Percentiles rank a stretch among this genome's conserved stretches.
These are phyloP conservation scores for Floccularia luteovirens DNA, from an alignment of 768 basidiomycete species.

Conservation along the genomic window DNA sequence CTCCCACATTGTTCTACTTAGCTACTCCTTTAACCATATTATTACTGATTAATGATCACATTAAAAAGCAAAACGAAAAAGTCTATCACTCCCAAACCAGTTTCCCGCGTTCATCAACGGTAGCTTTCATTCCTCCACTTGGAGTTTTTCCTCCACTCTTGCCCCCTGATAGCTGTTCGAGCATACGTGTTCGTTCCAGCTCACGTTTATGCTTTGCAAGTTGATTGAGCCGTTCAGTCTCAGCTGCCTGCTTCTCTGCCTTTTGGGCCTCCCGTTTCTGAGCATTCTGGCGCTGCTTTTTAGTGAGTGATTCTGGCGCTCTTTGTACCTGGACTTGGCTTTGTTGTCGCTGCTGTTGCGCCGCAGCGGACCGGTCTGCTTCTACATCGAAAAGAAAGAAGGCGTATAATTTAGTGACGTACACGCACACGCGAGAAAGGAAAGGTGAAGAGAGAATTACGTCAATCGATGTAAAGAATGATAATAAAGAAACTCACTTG, in stretches of 20 bases:
- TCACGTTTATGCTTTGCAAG: conserved; percentile 56
- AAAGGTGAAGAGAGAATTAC: neutral
- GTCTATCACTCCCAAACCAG: conserved; percentile 51
- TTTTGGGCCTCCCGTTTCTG: conserved; percentile 51
- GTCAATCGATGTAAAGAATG: neutral
- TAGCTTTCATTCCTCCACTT: conserved; percentile 57
- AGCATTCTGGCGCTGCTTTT: conserved; percentile 66
- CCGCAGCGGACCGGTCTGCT: conserved; percentile 6
- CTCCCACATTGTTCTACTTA: too few relatives aligned
- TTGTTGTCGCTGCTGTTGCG: conserved; percentile 2
- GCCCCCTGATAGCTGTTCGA: conserved; percentile 32
- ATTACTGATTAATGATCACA: too few relatives aligned
- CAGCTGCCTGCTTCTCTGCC: conserved; percentile 45
- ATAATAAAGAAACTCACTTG: conserved; percentile 23
- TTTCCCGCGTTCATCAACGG: conserved; percentile 48
- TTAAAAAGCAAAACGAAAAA: too few relatives aligned
- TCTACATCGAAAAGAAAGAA: conserved; percentile 5
- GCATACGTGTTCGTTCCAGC: conserved; percentile 45
- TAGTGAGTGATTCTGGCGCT: conserved; percentile 43
- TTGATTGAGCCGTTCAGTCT: conserved; percentile 38
- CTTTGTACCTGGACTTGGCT: conserved; percentile 12
- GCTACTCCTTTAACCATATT: too few relatives aligned
- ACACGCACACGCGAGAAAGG: too few relatives aligned
- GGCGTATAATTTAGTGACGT: neutral
- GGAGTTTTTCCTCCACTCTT: conserved; percentile 21